Evolutionary conservation across 108 stramenopile genomes (phyloP).

Genomic region (Aurantiochytrium sp.): DNA sequence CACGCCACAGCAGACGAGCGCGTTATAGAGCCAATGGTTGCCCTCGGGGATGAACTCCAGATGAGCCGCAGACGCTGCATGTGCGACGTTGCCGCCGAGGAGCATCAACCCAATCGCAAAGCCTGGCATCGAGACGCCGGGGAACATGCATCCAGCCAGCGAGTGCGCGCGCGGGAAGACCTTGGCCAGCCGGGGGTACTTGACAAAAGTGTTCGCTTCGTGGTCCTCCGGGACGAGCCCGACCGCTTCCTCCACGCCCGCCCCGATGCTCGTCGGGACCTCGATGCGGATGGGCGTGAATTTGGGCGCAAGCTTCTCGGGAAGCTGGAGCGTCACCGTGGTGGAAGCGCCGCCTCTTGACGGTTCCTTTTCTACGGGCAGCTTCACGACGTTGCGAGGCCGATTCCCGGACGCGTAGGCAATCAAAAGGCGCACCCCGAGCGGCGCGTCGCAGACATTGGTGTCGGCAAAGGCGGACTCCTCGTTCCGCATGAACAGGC

Average conservation of each 20-base stretch:
- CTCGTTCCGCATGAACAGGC: neutral
- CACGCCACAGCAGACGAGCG: neutral
- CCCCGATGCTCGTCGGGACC: no score
- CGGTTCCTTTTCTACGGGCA: neutral
- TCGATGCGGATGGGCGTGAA: neutral
- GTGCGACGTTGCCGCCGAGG: neutral
- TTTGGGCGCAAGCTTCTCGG: neutral
- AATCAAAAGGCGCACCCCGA: neutral
- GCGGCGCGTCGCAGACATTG: neutral
- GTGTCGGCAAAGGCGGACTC: neutral
- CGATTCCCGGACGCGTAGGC: neutral
- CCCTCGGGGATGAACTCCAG: neutral
- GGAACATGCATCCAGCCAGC: neutral
- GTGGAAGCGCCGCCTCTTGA: no score
- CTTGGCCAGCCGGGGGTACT: neutral
- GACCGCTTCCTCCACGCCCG: no score
- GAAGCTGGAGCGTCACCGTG: neutral
- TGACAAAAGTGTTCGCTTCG: neutral
- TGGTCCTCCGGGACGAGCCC: no score
- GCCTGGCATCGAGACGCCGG: neutral
- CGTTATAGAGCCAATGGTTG: neutral
- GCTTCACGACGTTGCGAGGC: neutral
- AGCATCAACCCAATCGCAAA: neutral
- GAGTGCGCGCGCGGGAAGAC: neutral
- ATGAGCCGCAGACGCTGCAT: no score